phyloP scores from a whole-genome alignment of 495 filamentous ascomycete genomes.

The Glonium stellatum region DNA sequence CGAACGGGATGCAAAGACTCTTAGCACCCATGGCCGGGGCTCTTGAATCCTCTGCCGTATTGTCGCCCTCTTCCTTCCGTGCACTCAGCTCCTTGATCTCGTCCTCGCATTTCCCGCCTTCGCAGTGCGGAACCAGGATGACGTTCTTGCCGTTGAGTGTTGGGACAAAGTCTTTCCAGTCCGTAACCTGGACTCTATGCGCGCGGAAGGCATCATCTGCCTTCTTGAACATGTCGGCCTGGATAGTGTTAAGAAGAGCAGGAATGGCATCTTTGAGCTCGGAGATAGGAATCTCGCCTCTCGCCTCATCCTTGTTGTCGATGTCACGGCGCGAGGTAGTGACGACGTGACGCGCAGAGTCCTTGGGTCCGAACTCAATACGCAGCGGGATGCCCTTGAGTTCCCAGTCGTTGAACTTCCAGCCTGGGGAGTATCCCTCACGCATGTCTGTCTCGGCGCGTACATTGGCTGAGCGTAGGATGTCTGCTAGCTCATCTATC shows the following conservation, averaged over 20 bases:
- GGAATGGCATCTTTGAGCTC: slow-evolving; percentile 65
- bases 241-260: slow-evolving; percentile 80
- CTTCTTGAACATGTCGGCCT: slow-evolving; percentile 74
- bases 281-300: slow-evolving; percentile 61
- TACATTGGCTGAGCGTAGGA: slow-evolving; percentile 39
- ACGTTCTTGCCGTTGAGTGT: slow-evolving; percentile 87
- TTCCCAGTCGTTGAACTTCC: slow-evolving; percentile 98
- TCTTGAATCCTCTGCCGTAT: slow-evolving; percentile 61
- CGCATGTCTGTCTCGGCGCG: slow-evolving; percentile 63
- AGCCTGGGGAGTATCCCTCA: slow-evolving; percentile 84
- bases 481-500: slow-evolving; percentile 57
- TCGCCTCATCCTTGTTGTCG: slow-evolving; percentile 57
- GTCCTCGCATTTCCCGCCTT: slow-evolving; percentile 79
- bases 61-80: slow-evolving; percentile 56
- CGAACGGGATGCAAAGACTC: slow-evolving; percentile 93
- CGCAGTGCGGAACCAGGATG: slow-evolving; percentile 78
- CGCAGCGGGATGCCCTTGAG: slow-evolving; percentile 88
- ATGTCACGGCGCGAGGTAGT: slow-evolving; percentile 80
- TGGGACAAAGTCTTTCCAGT: slow-evolving; percentile 86
- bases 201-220: slow-evolving; percentile 67
- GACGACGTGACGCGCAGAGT: slow-evolving; percentile 68
- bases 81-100: slow-evolving; percentile 85
- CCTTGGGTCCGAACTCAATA: slow-evolving; percentile 34
- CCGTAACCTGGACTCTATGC: slow-evolving; percentile 71
- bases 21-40: slow-evolving; percentile 96